Evolutionary conservation across 1,139 yeast species (phyloP), one percentile per base, ranked within the genome.

Genomic region (Yamadazyma atlantica): DNA sequence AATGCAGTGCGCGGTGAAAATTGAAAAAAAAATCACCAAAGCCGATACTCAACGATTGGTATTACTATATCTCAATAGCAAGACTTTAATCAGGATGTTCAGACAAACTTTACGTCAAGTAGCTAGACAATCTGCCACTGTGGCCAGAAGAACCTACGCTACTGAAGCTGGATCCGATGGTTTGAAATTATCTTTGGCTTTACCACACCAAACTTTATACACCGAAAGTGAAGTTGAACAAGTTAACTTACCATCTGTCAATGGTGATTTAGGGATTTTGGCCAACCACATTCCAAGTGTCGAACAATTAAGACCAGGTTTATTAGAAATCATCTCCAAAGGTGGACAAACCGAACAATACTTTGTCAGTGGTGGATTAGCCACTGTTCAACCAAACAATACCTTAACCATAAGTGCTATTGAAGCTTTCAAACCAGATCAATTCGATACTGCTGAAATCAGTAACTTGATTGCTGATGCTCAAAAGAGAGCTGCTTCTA

Each of bases 261-360:
- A 95, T 52, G 99, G 99, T 64, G 95, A 87, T 63, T 81, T 92
- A 69, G 99, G 99, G 86, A 81, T 92, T 52, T 76, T 92, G 62
- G 97, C 98, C 57, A 85, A 88, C 75, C 99, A 92, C 80, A 96
- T 92, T 61, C 98, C 99, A 58, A 83, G 87, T 60, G 90, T 92
- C 51, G 97, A 94, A 73, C 96, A 94, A 77, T 82, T 92, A 64
- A 82, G 85, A 63, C 96, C 98, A 55, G 99, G 99, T 66, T 78
- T 94, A 48, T 85, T 92, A 55, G 97, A 90, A 69, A 81, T 92
- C 60, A 82, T 88, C 54, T 89, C 87, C 64, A 76, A 82, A 60
- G 67, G 82, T 39, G 94, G 92, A 51, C 73, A 80, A 57, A 68
- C 81, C 48, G 78, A 80, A 61, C 88, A 87, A 75, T 88, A 85